Percentiles rank a stretch among this genome's conserved stretches.
Evolutionary conservation across 1,284 basidiomycete species (phyloP).

Genomic region (Ganoderma sinense): DNA sequence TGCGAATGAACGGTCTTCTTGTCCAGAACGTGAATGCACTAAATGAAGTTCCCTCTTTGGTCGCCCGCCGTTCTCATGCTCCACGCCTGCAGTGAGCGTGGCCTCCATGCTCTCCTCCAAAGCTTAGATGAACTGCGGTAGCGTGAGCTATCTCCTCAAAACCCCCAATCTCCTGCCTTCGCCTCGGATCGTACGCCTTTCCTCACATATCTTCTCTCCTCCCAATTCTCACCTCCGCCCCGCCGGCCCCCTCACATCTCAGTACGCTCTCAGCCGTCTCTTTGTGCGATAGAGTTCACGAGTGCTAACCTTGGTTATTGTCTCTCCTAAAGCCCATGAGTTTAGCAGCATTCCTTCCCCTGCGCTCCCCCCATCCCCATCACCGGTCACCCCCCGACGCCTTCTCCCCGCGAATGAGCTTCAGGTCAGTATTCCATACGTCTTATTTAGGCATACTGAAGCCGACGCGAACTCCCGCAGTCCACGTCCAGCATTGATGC

Average conservation of each 20-base stretch:
- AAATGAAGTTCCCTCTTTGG: slow-evolving; percentile 19
- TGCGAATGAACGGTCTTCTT: slow-evolving; percentile 26
- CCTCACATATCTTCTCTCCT: slow-evolving; percentile 1
- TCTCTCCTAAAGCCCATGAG: slow-evolving; percentile 8
- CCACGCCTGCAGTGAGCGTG: slow-evolving; percentile 19
- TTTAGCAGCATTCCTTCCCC: slow-evolving; percentile 1
- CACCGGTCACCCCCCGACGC: slow-evolving; percentile 8
- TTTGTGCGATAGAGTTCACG: slow-evolving; percentile 4
- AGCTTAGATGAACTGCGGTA: slow-evolving; percentile 23
- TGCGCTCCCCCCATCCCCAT: slow-evolving; percentile 1
- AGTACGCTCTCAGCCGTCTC: not conserved
- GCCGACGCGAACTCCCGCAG: not conserved
- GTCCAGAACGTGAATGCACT: slow-evolving; percentile 20
- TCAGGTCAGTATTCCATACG: slow-evolving; percentile 7
- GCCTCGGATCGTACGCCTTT: slow-evolving; percentile 9
- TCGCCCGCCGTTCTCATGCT: slow-evolving; percentile 25
- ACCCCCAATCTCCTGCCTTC: slow-evolving; percentile 9
- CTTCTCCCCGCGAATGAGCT: slow-evolving; percentile 3
- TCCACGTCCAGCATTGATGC: slow-evolving; percentile 5
- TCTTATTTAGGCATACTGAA: not conserved
- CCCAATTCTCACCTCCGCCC: not conserved
- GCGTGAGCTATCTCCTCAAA: slow-evolving; percentile 20
- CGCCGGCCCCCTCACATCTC: not conserved
- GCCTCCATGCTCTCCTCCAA: slow-evolving; percentile 7
- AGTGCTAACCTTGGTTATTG: not conserved